Percentiles rank a stretch among this genome's conserved stretches.
Conservation (phyloP, 768 basidiomycete genomes). For the Leccinum rimulosum region DNA sequence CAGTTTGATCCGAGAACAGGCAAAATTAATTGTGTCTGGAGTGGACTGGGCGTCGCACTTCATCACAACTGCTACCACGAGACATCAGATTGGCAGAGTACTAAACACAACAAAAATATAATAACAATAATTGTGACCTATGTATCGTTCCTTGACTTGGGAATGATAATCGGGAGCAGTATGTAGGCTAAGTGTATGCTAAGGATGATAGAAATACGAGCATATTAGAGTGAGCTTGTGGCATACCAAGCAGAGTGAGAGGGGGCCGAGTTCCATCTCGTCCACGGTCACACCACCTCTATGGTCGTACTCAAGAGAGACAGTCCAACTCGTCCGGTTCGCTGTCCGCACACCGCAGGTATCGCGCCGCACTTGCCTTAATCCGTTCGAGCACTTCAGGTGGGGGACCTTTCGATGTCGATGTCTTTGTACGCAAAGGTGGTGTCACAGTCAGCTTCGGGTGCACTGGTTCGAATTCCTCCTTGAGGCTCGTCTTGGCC, state of each 20-base stretch:
- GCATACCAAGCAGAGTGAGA: background rate
- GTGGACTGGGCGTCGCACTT: too few species aligned
- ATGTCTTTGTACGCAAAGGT: conserved; percentile 10
- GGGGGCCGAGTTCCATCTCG: background rate
- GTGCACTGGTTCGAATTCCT: background rate
- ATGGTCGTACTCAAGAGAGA: conserved; percentile 33
- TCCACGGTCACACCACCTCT: background rate
- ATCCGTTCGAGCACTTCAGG: conserved; percentile 39
- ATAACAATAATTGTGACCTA: background rate
- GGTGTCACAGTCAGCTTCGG: conserved; percentile 1
- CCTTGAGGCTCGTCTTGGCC: background rate
- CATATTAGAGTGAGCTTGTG: background rate
- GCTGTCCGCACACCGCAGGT: conserved; percentile 23
- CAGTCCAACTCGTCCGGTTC: conserved; percentile 49
- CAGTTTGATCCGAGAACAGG: too few species aligned
- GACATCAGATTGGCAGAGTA: too few species aligned
- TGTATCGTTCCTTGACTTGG: background rate
- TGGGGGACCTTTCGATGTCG: conserved; percentile 34
- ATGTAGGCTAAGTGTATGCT: background rate
- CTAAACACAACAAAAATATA: background rate
- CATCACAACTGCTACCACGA: too few species aligned
- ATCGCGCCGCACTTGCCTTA: conserved; percentile 28
- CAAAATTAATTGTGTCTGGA: too few species aligned
- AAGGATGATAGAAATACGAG: background rate
- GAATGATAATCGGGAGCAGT: background rate